These are phyloP conservation scores for Daldinia vernicosa DNA, from an alignment of 495 filamentous ascomycete species.

Conservation along the genomic window DNA sequence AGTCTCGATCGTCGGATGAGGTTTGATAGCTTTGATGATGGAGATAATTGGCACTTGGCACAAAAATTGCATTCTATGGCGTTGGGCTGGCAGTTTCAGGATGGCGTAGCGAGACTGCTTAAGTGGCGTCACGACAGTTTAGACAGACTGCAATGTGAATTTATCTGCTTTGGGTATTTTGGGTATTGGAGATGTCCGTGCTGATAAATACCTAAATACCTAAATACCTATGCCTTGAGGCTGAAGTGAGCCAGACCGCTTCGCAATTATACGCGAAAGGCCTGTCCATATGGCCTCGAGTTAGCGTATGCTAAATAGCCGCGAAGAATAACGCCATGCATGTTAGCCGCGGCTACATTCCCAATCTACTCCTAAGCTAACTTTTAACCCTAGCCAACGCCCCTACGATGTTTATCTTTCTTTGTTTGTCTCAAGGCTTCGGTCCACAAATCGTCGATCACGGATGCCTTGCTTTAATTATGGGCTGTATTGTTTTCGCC, in stretches of 20 bases:
- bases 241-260: constrained; percentile 11
- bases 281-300: constrained; percentile 1
- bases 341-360: constrained; percentile 11
- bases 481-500: no score
- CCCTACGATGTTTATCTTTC: constrained; percentile 1
- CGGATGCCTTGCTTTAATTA: background rate
- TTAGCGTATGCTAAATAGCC: constrained; percentile 18
- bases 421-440: constrained; percentile 2
- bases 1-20: background rate
- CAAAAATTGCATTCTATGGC: constrained; percentile 43
- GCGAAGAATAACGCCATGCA: constrained; percentile 9
- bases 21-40: constrained; percentile 13
- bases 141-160: constrained; percentile 21
- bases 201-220: constrained; percentile 3
- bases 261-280: constrained; percentile 10
- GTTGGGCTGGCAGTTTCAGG: constrained; percentile 38
- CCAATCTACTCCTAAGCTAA: constrained; percentile 6
- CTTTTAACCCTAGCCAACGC: background rate
- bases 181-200: background rate
- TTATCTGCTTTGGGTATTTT: constrained; percentile 11
- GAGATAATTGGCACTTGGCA: constrained; percentile 15
- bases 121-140: constrained; percentile 8
- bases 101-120: constrained; percentile 34
- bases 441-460: constrained; percentile 9
- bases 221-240: no score